Base-by-base conservation (phyloP, 192 early-diverging fungal genomes). In the Paraglomus brasilianum region DNA sequence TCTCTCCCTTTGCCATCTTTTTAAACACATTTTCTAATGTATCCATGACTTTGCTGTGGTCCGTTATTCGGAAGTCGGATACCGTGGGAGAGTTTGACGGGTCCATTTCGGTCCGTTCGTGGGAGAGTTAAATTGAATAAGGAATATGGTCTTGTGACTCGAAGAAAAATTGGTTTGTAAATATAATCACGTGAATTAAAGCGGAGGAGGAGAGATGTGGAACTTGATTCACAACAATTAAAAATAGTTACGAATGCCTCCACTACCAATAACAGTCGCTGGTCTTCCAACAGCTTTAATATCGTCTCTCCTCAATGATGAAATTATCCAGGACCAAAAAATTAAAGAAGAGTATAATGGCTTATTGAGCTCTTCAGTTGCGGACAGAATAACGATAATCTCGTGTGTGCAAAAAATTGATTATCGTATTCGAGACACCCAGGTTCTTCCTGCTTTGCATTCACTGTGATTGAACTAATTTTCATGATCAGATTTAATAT, bases 1-100 rank as follows among this genome's bases (percentile, higher is more conserved):
- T 66, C n/a, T 72, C 70, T 17, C 63, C 70, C 3, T 44, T 72
- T 10, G 70, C 49, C 70, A 72, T 72, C 30, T 44, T 48, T 49
- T 72, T 72, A 49, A 72, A 72, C n/a, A 64, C 61, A 9, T 50
- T 62, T 24, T 72, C 61, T 15, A 62, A 48, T 4, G 64, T 48
- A 43, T 70, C 56, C n/a, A 65, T 14, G 36, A 59, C 58, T 30
- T 30, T 36, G 30, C 62, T 58, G 22, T 70, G 69, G 39, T 57
- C 69, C 17, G 58, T 59, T 22, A 30, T 30, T 30, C 30, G 30
- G 30, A 30, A 30, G 30, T 30, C 30, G 30, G 30, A 30, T 3
- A 30, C 30, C 30, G 30, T 30, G 30, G 30, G 30, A 30, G 30
- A 30, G 3, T 30, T 30, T 30, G 30, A 30, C 30, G 30, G 30